Evolutionary conservation across 2,329 filamentous ascomycete genomes (phyloP).

Genomic region (Pseudogymnoascus sp.): DNA sequence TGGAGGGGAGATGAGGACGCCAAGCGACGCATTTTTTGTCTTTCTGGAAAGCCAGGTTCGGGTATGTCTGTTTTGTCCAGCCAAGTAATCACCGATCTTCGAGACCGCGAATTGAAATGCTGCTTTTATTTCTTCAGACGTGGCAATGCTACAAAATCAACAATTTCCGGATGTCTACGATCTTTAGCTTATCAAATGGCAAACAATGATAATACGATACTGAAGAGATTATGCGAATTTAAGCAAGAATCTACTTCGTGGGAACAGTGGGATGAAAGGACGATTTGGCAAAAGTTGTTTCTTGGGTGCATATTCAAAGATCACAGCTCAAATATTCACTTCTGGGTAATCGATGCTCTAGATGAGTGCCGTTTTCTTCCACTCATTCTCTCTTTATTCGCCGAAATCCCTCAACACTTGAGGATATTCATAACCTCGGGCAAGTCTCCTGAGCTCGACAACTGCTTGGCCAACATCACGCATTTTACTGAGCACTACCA

Average conservation of each 20-base stretch:
- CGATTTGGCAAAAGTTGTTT: conserved; percentile 32
- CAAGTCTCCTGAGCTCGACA: conserved; percentile 11
- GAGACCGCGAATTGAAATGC: conserved; percentile 13
- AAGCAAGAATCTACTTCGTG: conserved; percentile 21
- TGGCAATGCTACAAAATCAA: conserved; percentile 17
- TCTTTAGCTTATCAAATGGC: conserved; percentile 34
- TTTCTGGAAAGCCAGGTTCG: conserved; percentile 24
- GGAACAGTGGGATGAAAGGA: conserved; percentile 24
- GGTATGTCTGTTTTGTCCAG: conserved; percentile 23
- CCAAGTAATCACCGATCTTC: conserved; percentile 18
- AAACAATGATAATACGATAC: conserved; percentile 18
- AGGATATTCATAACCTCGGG: conserved; percentile 28
- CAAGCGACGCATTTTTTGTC: conserved; percentile 20
- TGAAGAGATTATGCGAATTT: conserved; percentile 21
- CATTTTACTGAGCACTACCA: conserved; percentile 12
- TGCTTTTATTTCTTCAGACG: conserved; percentile 25
- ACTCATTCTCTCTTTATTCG: conserved; percentile 25
- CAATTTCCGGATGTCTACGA: conserved; percentile 15
- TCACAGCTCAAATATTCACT: conserved; percentile 21
- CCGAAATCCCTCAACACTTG: not conserved
- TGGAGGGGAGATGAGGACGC: not conserved
- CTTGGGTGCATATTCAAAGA: conserved; percentile 27
- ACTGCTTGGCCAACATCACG: not conserved
- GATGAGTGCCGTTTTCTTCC: conserved; percentile 29
- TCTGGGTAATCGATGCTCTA: conserved; percentile 33